Percentiles rank a stretch among this genome's conserved stretches.
Conservation (phyloP, 768 basidiomycete species). For the Pisolithus marmoratus region DNA sequence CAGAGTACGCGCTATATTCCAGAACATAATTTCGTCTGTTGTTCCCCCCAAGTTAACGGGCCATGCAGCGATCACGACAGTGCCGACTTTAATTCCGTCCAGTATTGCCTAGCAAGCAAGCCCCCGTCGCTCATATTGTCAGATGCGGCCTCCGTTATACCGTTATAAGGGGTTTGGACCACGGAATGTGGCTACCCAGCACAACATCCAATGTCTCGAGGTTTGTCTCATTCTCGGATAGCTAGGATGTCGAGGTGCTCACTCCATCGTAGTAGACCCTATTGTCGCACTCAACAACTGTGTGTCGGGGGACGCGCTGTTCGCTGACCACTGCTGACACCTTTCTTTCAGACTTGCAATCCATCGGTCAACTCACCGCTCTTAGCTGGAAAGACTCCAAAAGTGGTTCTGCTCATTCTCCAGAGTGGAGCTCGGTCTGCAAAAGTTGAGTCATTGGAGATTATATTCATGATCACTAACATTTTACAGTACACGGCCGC, state of each 20-base stretch:
- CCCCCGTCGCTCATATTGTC: conserved; percentile 19
- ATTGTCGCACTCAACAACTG: conserved; percentile 38
- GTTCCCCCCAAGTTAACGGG: conserved; percentile 18
- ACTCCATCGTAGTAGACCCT: conserved; percentile 20
- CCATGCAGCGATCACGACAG: conserved; percentile 26
- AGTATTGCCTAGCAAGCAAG: conserved; percentile 22
- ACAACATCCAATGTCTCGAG: conserved; percentile 17
- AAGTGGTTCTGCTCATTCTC: conserved; percentile 39
- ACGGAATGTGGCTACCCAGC: conserved; percentile 12
- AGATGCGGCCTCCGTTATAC: conserved; percentile 13
- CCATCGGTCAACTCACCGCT: conserved; percentile 32
- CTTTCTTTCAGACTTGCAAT: conserved; percentile 46
- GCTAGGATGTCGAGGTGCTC: conserved; percentile 4
- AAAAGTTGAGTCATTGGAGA: conserved; percentile 40
- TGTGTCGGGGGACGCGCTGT: conserved; percentile 14
- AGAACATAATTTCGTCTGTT: conserved; percentile 21
- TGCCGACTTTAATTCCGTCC: conserved; percentile 22
- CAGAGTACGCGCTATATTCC: conserved; percentile 27
- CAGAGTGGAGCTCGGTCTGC: conserved; percentile 52
- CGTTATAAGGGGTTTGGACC: conserved; percentile 22
- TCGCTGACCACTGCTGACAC: not conserved
- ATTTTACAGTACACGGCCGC: conserved; percentile 42
- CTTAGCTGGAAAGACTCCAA: conserved; percentile 52
- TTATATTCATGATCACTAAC: conserved; percentile 9
- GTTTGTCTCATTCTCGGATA: conserved; percentile 7